Evolutionary conservation across 257 asterid species (phyloP), one percentile per base, ranked within the genome.

Genomic region (Cinchona pubescens): DNA sequence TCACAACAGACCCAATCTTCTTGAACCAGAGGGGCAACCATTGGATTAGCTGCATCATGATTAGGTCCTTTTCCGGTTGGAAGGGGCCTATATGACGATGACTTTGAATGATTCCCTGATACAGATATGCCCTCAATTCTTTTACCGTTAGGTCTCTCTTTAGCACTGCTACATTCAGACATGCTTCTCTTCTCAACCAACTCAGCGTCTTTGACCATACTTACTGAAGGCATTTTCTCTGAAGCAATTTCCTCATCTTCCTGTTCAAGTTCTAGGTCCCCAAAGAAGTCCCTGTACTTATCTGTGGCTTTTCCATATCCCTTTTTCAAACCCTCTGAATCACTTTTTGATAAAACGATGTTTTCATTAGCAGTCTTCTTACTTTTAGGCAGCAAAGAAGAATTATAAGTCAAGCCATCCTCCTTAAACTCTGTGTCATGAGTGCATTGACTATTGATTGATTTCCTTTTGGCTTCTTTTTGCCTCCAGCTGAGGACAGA

Each of bases 1-100:
- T 95, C 99, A 68, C 99, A 95, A 37, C 42, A 46, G 67, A 92
- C 99, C 99, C 99, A 95, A 82, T 88, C 90, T 85, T 95, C 99
- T 61, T 95, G 72, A 49, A 84, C 89, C 66, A 87, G 66, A 53
- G 98, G 98, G 78, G 82, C 82, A 70, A 38, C 83, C 77, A 88
- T 83, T n/a, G 79, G 49, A 73, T 88, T 87, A 74, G 77, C 71
- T 79, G 86, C 86, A 81, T 86, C 87, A 69, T 90, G 80, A 74
- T 81, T 85, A 51, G 74, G 87, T 76, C 88, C 90, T 75, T 73
- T 78, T 75, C 80, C 89, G 69, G 49, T 55, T 59, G 79, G 81
- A 69, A 83, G 87, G n/a, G 84, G 81, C 78, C 80, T 58, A 40
- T 80, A 90, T 74, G 90, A 67, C 68, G 83, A 74, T 25, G 75